A percentile compares a stretch with the other conserved stretches of the same genome.
phyloP scores from a whole-genome alignment of 169 alveolate genomes.

The Cryptosporidium bovis region DNA sequence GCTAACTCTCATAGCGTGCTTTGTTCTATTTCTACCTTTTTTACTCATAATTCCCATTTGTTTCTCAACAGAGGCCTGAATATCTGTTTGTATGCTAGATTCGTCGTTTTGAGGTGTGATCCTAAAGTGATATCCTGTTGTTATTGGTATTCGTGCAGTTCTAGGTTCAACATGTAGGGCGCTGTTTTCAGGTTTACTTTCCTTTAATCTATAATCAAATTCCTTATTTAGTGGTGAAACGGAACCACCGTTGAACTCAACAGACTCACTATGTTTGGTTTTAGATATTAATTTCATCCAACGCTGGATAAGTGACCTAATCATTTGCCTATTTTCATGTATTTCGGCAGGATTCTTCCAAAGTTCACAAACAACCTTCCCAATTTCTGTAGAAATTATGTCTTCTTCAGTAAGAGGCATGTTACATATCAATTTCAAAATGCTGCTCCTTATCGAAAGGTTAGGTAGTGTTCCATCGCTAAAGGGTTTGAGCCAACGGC shows the following conservation, averaged over 20 bases:
- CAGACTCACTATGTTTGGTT: background rate
- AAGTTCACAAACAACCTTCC: conserved; percentile 82
- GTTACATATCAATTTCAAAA: conserved; percentile 81
- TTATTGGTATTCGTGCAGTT: conserved; percentile 63
- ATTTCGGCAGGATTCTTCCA: conserved; percentile 87
- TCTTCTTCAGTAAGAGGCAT: conserved; percentile 84
- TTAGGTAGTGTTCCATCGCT: conserved; percentile 87
- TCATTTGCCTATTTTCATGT: conserved; percentile 82
- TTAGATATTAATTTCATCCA: conserved; percentile 85
- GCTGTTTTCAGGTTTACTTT: background rate
- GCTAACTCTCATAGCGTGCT: conserved; percentile 67
- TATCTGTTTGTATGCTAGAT: background rate
- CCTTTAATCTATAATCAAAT: background rate
- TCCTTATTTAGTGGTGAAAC: background rate
- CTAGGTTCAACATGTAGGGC: conserved; percentile 21
- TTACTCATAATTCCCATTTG: conserved; percentile 14
- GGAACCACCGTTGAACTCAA: background rate
- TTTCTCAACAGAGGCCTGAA: conserved; percentile 5
- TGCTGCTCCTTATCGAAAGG: conserved; percentile 82
- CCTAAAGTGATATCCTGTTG: conserved; percentile 49
- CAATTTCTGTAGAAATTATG: conserved; percentile 84
- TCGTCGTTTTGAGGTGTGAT: conserved; percentile 31
- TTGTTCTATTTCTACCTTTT: conserved; percentile 12
- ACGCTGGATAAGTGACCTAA: conserved; percentile 83
- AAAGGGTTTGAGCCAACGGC: conserved; percentile 83